Conservation (phyloP, 805 yeast genomes). For the Candida orba region DNA sequence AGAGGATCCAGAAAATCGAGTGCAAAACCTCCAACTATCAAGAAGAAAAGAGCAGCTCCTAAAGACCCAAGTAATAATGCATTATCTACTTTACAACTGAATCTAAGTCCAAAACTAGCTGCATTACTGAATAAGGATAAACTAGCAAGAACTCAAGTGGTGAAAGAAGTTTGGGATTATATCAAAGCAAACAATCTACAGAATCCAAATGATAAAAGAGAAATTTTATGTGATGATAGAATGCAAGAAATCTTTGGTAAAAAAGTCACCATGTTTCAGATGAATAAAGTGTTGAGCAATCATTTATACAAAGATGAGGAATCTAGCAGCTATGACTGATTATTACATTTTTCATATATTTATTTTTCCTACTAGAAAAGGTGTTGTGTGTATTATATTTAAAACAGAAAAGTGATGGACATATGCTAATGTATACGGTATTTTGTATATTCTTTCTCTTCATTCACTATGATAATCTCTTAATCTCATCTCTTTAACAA, state of each 20-base stretch:
- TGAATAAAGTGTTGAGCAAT: slow-evolving; percentile 46
- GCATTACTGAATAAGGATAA: slow-evolving; percentile 38
- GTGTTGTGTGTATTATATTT: neutral
- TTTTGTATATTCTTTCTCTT: too few relatives aligned
- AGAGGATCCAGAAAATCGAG: slow-evolving; percentile 10
- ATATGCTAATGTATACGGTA: too few relatives aligned
- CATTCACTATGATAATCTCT: too few relatives aligned
- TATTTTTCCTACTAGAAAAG: too few relatives aligned
- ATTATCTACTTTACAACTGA: slow-evolving; percentile 34
- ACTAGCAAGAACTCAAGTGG: slow-evolving; percentile 63
- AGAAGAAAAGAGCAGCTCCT: slow-evolving; percentile 7
- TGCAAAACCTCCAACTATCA: slow-evolving; percentile 3
- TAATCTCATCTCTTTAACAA: too few relatives aligned
- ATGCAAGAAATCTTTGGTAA: slow-evolving; percentile 54
- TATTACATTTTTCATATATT: too few relatives aligned
- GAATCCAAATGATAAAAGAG: slow-evolving; percentile 58
- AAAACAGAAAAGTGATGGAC: too few relatives aligned
- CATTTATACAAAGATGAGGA: slow-evolving; percentile 38
- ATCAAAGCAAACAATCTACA: slow-evolving; percentile 58
- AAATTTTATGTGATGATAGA: slow-evolving; percentile 55
- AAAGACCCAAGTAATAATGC: slow-evolving; percentile 18
- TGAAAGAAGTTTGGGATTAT: slow-evolving; percentile 62
- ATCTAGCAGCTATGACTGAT: neutral
- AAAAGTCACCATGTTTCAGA: slow-evolving; percentile 47
- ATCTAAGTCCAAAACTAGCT: slow-evolving; percentile 44